Evolutionary conservation across 768 basidiomycete genomes (phyloP), one percentile per base, ranked within the genome.

Genomic region (Stropharia rugosoannulata): DNA sequence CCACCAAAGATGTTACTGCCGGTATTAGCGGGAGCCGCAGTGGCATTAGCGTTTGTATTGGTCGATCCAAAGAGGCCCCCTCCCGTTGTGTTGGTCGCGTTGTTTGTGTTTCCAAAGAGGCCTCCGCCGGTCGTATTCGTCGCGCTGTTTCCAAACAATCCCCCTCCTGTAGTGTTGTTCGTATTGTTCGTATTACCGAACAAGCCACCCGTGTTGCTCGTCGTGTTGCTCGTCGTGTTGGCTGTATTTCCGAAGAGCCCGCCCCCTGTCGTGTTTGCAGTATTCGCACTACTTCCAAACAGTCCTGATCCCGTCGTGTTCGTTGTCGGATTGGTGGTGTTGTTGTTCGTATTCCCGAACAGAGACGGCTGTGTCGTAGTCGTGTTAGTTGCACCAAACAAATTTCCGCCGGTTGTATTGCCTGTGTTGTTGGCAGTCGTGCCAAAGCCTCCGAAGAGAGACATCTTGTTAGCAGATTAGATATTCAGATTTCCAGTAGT

Each of bases 251-350:
- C 62, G 51, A 65, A 65, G 18, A 65, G 49, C 42, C 62, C 61
- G 49, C 40, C 60, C 48, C 55, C 55, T 58, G 29, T 32, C 2
- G 29, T 32, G 9, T 56, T 57, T 19, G 48, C 53, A 3, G 44
- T 39, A 8, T 44, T 54, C 7, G 52, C 13, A 48, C 15, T 55
- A 41, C 5, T 54, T 50, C n/a, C 64, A 57, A 65, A 72, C 18
- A 71, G 59, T 8, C 71, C 64, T 15, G 64, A 66, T 40, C 64
- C 68, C 1, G 66, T 51, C 12, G 54, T 59, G 37, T 62, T 65
- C 43, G 62, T 55, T 25, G 51, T 60, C 6, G 49, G 40, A 35
- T 58, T 57, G 8, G 47, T n/a, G 5, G 57, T 7, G 15, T 22
- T 18, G 10, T 13, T 39, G 15, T 39, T 15, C n/a, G 43, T 27